These are phyloP conservation scores for Kalanchoe fedtschenkoi DNA, from an alignment of 164 flowering plant genomes.

Conservation along the genomic window DNA sequence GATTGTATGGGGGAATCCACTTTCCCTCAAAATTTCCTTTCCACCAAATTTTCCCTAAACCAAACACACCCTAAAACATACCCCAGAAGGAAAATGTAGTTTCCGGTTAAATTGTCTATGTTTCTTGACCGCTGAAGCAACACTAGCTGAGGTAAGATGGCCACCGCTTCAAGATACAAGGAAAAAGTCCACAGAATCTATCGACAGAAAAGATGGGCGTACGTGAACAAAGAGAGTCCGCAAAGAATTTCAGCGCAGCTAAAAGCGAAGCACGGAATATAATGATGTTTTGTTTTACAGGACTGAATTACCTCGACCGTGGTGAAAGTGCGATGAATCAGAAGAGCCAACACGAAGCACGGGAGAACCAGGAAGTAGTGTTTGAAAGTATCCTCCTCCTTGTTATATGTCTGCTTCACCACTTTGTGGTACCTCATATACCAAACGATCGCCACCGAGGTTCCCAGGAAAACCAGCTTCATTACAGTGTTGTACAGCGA, in stretches of 20 bases:
- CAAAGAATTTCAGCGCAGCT: background rate
- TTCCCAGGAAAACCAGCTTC: conserved; percentile 52
- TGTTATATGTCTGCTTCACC: conserved; percentile 41
- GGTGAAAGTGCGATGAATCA: conserved; percentile 23
- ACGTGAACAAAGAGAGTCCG: background rate
- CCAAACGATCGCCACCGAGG: conserved; percentile 47
- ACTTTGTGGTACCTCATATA: conserved; percentile 55
- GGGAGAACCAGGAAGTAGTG: conserved; percentile 36
- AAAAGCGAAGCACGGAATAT: background rate
- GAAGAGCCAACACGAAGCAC: conserved; percentile 36
- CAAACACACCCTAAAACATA: too few species aligned
- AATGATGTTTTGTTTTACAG: background rate
- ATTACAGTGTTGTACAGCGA: conserved; percentile 47
- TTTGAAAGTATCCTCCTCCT: conserved; percentile 43
- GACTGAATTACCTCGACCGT: conserved; percentile 27
- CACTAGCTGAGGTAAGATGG: conserved; percentile 54
- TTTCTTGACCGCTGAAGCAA: conserved; percentile 45
- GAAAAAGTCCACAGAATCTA: conserved; percentile 50
- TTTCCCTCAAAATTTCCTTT: too few species aligned
- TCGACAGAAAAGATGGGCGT: background rate
- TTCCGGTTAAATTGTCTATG: conserved; percentile 52
- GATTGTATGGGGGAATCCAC: too few species aligned
- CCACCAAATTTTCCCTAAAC: too few species aligned
- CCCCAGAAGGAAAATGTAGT: conserved; percentile 59
- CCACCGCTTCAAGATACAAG: conserved; percentile 54